Conservation (phyloP, 148 eudicot genomes). For the Limonium bicolor region DNA sequence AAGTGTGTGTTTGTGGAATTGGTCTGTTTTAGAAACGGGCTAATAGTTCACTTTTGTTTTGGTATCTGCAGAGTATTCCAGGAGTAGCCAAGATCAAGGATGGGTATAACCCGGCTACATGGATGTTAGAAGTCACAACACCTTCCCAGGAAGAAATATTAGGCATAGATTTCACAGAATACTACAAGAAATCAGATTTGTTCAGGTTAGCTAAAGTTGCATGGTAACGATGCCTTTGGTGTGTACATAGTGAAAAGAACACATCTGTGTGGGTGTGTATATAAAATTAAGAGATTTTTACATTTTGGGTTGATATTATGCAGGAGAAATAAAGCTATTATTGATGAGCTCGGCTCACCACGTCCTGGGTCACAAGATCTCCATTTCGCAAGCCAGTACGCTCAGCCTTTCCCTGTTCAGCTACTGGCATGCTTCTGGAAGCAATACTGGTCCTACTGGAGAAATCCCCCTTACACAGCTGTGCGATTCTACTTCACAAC, state of each 20-base stretch:
- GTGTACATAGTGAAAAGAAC: too few species aligned
- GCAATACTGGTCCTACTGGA: conserved; percentile 5
- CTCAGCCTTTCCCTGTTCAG: conserved; percentile 1
- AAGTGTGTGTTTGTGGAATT: too few species aligned
- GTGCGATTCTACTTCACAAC: conserved; percentile 1
- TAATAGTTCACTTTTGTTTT: too few species aligned
- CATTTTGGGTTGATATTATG: background rate
- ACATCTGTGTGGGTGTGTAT: too few species aligned
- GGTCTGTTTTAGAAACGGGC: too few species aligned
- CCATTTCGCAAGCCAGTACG: background rate
- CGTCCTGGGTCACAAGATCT: conserved; percentile 2
- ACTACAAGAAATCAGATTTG: conserved; percentile 3
- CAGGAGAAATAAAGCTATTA: conserved; percentile 5
- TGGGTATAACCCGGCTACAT: conserved; percentile 5
- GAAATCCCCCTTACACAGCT: background rate
- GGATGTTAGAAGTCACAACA: conserved; percentile 8
- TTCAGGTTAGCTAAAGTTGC: background rate
- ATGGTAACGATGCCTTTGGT: too few species aligned
- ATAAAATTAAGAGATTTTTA: background rate
- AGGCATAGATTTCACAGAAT: conserved; percentile 4
- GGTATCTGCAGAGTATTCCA: conserved; percentile 1
- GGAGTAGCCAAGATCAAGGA: conserved; percentile 2
- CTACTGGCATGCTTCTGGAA: background rate
- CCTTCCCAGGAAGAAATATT: conserved; percentile 4
- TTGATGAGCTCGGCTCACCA: conserved; percentile 1